phyloP scores from a whole-genome alignment of 352 stramenopile genomes.

The Pythium guiyangense region DNA sequence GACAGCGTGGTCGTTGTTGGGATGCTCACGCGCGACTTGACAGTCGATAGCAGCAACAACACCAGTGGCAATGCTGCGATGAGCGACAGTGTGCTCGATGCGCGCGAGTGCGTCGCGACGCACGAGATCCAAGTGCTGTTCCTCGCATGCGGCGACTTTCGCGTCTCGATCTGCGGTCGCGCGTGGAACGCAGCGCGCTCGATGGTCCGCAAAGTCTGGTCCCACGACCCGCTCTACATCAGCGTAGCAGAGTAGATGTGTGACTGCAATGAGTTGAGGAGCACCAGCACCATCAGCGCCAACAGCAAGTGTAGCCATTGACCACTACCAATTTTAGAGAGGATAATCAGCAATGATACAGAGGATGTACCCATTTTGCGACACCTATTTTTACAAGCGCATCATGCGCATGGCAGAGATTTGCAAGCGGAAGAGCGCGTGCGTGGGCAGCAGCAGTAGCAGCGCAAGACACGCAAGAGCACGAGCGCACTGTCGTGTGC shows the following conservation, averaged over 20 bases:
- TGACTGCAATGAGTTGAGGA: no score
- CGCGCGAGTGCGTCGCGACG: neutral
- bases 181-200: neutral
- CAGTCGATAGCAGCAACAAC: slow-evolving; percentile 11
- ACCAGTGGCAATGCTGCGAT: neutral
- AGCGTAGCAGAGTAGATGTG: slow-evolving; percentile 13
- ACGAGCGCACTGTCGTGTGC: neutral
- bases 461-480: neutral
- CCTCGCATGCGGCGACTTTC: slow-evolving; percentile 54
- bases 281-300: no score
- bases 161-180: slow-evolving; percentile 29
- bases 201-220: slow-evolving; percentile 28
- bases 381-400: no score
- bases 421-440: no score
- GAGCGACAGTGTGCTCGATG: neutral
- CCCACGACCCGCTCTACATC: slow-evolving; percentile 43
- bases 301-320: no score
- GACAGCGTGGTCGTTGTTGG: slow-evolving; percentile 36
- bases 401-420: no score
- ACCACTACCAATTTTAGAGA: no score
- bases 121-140: slow-evolving; percentile 53
- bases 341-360: no score
- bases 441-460: no score
- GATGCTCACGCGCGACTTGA: slow-evolving; percentile 24
- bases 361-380: no score